Evolutionary conservation across 2,329 filamentous ascomycete genomes (phyloP).

Genomic region (Ramularia endophylla): DNA sequence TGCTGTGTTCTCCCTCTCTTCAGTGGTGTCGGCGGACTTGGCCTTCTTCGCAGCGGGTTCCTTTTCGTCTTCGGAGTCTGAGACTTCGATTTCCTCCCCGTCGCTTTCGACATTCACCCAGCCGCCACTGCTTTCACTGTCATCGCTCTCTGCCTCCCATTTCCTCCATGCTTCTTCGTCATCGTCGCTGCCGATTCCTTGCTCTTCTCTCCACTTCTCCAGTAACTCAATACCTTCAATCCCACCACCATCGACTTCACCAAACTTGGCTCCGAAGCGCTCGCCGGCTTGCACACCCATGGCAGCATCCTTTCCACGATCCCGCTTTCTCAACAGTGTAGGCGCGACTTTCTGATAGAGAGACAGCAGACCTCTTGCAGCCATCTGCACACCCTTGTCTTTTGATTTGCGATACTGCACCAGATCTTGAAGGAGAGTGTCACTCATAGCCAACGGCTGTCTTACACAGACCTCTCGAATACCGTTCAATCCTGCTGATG

Average conservation of each 20-base stretch:
- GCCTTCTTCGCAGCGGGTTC: conserved; percentile 43
- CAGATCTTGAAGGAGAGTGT: conserved; percentile 90
- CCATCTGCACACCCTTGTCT: conserved; percentile 99
- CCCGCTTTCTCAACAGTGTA: conserved; percentile 80
- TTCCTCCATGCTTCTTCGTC: conserved; percentile 51
- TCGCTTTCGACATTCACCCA: conserved; percentile 91
- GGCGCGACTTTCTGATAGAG: conserved; percentile 89
- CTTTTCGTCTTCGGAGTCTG: conserved; percentile 64
- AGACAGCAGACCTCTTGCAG: conserved; percentile 82
- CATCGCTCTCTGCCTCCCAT: conserved; percentile 57
- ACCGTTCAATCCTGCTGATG: conserved; percentile 84
- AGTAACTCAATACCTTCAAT: conserved; percentile 92
- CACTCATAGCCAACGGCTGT: conserved; percentile 93
- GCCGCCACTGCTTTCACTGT: conserved; percentile 69
- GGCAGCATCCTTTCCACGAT: conserved; percentile 84
- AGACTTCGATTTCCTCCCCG: conserved; percentile 66
- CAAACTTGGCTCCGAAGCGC: conserved; percentile 71
- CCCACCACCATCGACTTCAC: conserved; percentile 70
- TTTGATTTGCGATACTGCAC: conserved; percentile 96
- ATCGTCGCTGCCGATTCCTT: conserved; percentile 59
- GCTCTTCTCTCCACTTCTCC: conserved; percentile 89
- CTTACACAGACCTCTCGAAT: conserved; percentile 91
- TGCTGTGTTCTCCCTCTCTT: conserved; percentile 12
- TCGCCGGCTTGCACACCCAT: conserved; percentile 73
- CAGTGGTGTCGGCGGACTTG: conserved; percentile 8